phyloP scores from a whole-genome alignment of 768 basidiomycete species.

The Suillus subluteus region DNA sequence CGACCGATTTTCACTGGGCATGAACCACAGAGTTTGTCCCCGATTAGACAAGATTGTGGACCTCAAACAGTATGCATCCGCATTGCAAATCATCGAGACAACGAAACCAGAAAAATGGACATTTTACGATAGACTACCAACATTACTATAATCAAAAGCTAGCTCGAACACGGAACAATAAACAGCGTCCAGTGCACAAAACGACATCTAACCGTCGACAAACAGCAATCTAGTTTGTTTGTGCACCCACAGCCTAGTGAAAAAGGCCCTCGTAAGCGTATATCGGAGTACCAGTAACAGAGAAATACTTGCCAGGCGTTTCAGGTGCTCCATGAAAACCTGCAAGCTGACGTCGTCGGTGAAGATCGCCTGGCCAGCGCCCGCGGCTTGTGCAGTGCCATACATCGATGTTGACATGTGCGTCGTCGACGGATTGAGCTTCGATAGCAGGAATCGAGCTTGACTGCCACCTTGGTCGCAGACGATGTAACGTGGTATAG shows the following conservation, averaged over 20 bases:
- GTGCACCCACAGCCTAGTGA: constrained; percentile 65
- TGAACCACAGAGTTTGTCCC: neutral
- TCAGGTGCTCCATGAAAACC: constrained; percentile 97
- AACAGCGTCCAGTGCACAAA: constrained; percentile 1
- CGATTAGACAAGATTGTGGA: neutral
- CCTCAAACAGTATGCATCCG: neutral
- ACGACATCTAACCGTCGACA: neutral
- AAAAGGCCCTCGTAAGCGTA: neutral
- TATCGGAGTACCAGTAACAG: neutral
- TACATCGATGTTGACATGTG: constrained; percentile 95
- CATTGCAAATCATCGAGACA: neutral
- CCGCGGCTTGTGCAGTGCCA: constrained; percentile 68
- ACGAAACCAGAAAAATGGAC: neutral
- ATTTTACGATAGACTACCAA: neutral
- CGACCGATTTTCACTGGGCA: too few species aligned
- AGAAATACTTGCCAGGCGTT: constrained; percentile 70
- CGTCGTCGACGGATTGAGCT: constrained; percentile 97
- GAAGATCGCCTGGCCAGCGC: constrained; percentile 90
- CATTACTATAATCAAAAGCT: neutral
- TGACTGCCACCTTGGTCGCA: constrained; percentile 98
- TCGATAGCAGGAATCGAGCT: constrained; percentile 95
- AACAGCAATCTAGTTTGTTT: constrained; percentile 53
- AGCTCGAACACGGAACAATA: neutral
- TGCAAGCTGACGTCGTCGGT: constrained; percentile 98
- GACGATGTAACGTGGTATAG: constrained; percentile 96